Base-by-base conservation (phyloP, 2,329 filamentous ascomycete genomes). In the Hortaea werneckii region DNA sequence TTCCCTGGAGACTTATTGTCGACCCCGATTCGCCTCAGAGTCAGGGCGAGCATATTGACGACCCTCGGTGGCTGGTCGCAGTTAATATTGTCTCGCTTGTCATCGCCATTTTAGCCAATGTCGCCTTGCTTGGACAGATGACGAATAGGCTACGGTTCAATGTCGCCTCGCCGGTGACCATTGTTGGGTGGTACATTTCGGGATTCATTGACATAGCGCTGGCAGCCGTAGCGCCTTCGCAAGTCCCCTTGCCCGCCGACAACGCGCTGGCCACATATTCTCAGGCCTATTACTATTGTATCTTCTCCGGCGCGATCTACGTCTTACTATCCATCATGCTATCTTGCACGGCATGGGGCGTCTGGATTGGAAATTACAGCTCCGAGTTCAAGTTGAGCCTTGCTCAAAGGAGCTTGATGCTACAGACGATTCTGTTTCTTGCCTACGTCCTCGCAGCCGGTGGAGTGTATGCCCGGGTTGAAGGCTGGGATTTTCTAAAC, bases 201-300 rank as follows among this genome's bases (percentile, higher is more conserved):
- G 77, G 77, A 0, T 73, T 67, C 1, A 74, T 83, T 49, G 71
- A 84, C 12, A 78, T 87, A 5, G 71, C 82, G 3, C 74, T 80
- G 1, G 80, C 87, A 1, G 72, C 71, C 11, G 77, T 78, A 5
- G 83, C 85, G 49, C 74, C 84, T 3, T 64, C 76, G 1, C 81
- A 83, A 6, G 74, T 76, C 0, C 64, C 67, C 55, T 67, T 58
- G 65, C 10, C 58, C 59, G 37, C 72, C 34, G 47, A 72, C 57
- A 47, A 72, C 57, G 56, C 68, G 47, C 47, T 73, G 69, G 50
- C 77, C 46, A 66, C 66, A 0, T 81, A 84, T 73, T 87, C 85
- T 0, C 85, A 94, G 63, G 86, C 85, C 1, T 95, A 85, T 58
- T 95, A 82, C 74, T 92, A 92, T 58, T 87, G 80, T 32, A 74